Base-by-base conservation (phyloP, 1,139 yeast species). In the Hyphopichia wangnamkhiaoensis region DNA sequence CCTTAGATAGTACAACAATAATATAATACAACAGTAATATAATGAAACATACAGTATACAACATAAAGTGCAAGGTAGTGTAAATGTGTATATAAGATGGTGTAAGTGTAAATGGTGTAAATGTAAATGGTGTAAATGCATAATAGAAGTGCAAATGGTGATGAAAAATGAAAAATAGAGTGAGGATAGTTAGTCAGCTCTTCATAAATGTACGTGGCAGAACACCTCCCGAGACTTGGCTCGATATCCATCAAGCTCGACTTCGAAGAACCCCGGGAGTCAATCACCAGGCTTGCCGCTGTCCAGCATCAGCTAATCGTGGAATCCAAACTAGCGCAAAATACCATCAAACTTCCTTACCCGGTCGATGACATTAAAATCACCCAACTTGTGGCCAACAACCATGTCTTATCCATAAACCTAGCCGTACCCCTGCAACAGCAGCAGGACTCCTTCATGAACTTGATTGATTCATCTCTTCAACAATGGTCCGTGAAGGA, bases 401-500 rank as follows among this genome's bases (percentile, higher is more conserved):
- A 8, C 5, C 7, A 21, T 6, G 25, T 19, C 9, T 16, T 17
- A n/a, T 30, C 33, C n/a, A 33, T 45, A 12, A 40, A 46, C 3
- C 26, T 37, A 3, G 21, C 28, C 35, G 47, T 37, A 36, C 49
- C n/a, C n/a, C n/a, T n/a, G n/a, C 35, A 45, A 44, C 23, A 16
- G 19, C 10, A 16, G 20, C 19, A 24, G 18, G 31, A 23, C 27
- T n/a, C 37, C 31, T 21, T 37, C 37, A 29, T 39, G 26, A 31
- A 31, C 8, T 28, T 39, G 21, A 24, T 60, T 53, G 45, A 48
- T 5, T 47, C 56, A 41, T 33, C 47, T 5, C 36, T 46, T n/a
- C 62, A 54, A 31, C 50, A 56, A 35, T 72, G 78, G 78, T 67
- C 75, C 1, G 66, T 73, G 35, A 56, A 54, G 31, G 75, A 71